Evolutionary conservation across 1,284 basidiomycete species (phyloP).

Genomic region (Marasmius fiardii): DNA sequence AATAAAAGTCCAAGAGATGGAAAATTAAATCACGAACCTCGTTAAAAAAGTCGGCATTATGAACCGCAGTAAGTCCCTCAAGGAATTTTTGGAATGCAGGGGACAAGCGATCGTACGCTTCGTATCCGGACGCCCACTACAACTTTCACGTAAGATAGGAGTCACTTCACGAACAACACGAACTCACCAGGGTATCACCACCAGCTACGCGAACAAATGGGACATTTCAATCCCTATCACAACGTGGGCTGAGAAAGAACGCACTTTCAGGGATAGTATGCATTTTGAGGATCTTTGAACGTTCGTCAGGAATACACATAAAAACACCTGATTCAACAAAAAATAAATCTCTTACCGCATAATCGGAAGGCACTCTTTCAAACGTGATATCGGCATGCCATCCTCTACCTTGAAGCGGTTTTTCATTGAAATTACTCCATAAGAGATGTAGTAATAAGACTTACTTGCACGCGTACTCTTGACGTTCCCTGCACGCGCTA

Average conservation of each 20-base stretch:
- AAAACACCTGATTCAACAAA: background rate
- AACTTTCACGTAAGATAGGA: background rate
- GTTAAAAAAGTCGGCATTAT: constrained; percentile 52
- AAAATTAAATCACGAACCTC: constrained; percentile 25
- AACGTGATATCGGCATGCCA: constrained; percentile 71
- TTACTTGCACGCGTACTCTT: constrained; percentile 29
- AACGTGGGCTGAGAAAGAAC: constrained; percentile 17
- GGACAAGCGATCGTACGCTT: constrained; percentile 62
- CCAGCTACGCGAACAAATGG: constrained; percentile 27
- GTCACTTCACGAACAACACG: background rate
- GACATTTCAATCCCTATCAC: constrained; percentile 5
- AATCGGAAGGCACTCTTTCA: constrained; percentile 65
- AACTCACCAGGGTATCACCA: constrained; percentile 46
- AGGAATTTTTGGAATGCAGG: constrained; percentile 54
- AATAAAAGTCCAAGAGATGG: background rate
- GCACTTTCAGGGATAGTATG: constrained; percentile 49
- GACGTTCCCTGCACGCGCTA: constrained; percentile 31
- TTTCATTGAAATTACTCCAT: no score
- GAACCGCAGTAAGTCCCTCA: constrained; percentile 57
- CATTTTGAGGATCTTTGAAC: constrained; percentile 51
- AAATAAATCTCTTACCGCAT: constrained; percentile 36
- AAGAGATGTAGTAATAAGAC: background rate
- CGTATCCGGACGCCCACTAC: constrained; percentile 41
- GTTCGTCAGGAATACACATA: background rate
- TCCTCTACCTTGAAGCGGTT: constrained; percentile 21